Base-by-base conservation (phyloP, 2,329 filamentous ascomycete genomes). In the Lecanicillium sp. region DNA sequence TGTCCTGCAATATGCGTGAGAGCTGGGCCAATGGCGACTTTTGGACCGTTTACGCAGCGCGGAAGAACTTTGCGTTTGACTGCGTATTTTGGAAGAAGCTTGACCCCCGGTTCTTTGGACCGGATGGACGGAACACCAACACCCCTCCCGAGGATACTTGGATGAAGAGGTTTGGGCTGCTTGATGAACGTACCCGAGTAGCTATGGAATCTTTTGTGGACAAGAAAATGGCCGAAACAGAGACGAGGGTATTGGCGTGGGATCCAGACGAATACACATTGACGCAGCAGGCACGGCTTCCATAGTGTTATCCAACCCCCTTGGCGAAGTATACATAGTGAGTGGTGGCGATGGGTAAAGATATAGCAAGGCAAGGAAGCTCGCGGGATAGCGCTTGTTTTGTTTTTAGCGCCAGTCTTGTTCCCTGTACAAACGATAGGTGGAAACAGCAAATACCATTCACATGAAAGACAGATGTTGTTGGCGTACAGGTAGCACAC, bases 21-120 rank as follows among this genome's bases (percentile, higher is more conserved):
- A 29, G 34, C 25, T 36, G 34, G 34, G 34, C 3, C 11, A 36
- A 17, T 12, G 34, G 25, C 8, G 34, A 29, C 12, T 36, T 36
- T 12, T 36, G 34, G 34, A 29, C 13, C 25, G 34, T 36, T 8
- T 36, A 36, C 12, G 34, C 34, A 13, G 34, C 25, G 34, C 11
- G 34, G 10, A 36, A 36, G 11, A 29, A 20, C 15, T 36, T 36
- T 14, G 34, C 25, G 5, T 29, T 36, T 29, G 34, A 20, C 17
- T 8, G 11, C 5, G 34, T 36, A 27, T 36, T 29, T 14, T 29
- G 25, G 22, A 36, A 29, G 17, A 7, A 36, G 27, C 10, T 36
- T 17, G 34, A 36, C 11, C 11, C 34, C 3, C 34, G 34, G 3
- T 36, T 36, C 8, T 36, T 36, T 9, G 25, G 34, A 13, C 14